A percentile compares a stretch with the other conserved stretches of the same genome.
Evolutionary conservation across 257 asterid genomes (phyloP).

Genomic region (Nicotiana noctiflora): DNA sequence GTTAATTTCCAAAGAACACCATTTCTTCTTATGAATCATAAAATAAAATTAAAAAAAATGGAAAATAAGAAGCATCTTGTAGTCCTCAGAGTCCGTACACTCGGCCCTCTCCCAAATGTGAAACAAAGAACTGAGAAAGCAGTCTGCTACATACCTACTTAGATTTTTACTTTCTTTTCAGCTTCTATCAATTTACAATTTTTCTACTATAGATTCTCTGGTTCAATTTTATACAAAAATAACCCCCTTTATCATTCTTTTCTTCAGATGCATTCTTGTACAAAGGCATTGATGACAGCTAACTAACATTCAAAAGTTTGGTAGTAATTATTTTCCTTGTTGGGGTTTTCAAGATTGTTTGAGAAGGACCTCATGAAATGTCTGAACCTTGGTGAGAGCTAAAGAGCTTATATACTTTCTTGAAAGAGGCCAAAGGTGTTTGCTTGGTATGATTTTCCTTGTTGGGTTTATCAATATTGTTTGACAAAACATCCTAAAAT

Average conservation of each 20-base stretch:
- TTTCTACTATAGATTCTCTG: background rate
- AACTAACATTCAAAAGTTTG: background rate
- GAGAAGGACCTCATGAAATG: too few relatives aligned
- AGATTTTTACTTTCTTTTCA: background rate
- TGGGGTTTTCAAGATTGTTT: too few relatives aligned
- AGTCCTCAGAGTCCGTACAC: background rate
- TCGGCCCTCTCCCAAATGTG: constrained; percentile 3
- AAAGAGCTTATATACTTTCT: too few relatives aligned
- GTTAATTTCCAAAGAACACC: background rate
- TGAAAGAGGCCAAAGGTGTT: background rate
- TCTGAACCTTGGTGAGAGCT: too few relatives aligned
- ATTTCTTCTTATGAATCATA: background rate
- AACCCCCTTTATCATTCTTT: background rate
- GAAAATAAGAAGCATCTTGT: background rate
- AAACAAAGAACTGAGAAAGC: constrained; percentile 9
- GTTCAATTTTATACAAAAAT: background rate
- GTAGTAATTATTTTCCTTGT: too few relatives aligned
- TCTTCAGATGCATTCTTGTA: background rate
- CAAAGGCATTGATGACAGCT: background rate
- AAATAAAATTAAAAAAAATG: background rate
- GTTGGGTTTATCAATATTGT: constrained; percentile 16
- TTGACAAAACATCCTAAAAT: constrained; percentile 20
- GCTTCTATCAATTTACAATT: background rate
- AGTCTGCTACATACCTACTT: background rate
- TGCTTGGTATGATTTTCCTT: constrained; percentile 2